A percentile compares a stretch with the other conserved stretches of the same genome.
phyloP scores from a whole-genome alignment of 192 early-diverging fungal genomes.

The Coemansia sp. region DNA sequence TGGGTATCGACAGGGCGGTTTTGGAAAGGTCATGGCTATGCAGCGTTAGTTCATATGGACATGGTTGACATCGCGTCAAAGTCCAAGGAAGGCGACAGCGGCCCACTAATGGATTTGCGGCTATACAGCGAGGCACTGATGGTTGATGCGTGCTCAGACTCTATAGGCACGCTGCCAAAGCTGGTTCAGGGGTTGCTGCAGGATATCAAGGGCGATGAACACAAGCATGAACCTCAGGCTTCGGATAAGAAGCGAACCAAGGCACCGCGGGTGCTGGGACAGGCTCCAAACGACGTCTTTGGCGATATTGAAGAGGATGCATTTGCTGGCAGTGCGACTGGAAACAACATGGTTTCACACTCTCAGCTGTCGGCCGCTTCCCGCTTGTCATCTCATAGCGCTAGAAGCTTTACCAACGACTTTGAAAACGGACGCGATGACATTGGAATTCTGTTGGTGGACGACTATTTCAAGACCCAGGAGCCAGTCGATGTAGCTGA shows the following conservation, averaged over 20 bases:
- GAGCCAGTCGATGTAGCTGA: slow-evolving; percentile 31
- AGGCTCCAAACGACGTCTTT: slow-evolving; percentile 38
- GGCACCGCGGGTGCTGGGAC: slow-evolving; percentile 33
- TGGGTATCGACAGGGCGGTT: slow-evolving; percentile 52
- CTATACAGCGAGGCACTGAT: slow-evolving; percentile 46
- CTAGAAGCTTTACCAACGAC: slow-evolving; percentile 43
- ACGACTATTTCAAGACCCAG: slow-evolving; percentile 48
- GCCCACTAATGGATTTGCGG: slow-evolving; percentile 38
- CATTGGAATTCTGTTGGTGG: slow-evolving; percentile 29
- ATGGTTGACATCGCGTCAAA: slow-evolving; percentile 45
- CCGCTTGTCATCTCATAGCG: slow-evolving; percentile 14
- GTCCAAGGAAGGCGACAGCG: slow-evolving; percentile 39
- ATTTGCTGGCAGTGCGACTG: not conserved
- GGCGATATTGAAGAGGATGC: slow-evolving; percentile 50
- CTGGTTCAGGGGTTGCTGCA: slow-evolving; percentile 23
- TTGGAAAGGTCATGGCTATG: slow-evolving; percentile 48
- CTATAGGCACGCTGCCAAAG: slow-evolving; percentile 28
- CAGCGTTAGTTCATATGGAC: slow-evolving; percentile 47
- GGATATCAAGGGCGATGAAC: slow-evolving; percentile 15
- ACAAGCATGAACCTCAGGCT: not conserved
- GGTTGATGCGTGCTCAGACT: slow-evolving; percentile 46
- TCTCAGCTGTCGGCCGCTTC: slow-evolving; percentile 11
- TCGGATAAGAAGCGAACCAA: not conserved
- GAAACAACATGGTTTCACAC: not conserved
- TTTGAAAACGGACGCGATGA: slow-evolving; percentile 48